Evolutionary conservation across 768 basidiomycete genomes (phyloP).

Genomic region (Leccinellum rugosiceps): DNA sequence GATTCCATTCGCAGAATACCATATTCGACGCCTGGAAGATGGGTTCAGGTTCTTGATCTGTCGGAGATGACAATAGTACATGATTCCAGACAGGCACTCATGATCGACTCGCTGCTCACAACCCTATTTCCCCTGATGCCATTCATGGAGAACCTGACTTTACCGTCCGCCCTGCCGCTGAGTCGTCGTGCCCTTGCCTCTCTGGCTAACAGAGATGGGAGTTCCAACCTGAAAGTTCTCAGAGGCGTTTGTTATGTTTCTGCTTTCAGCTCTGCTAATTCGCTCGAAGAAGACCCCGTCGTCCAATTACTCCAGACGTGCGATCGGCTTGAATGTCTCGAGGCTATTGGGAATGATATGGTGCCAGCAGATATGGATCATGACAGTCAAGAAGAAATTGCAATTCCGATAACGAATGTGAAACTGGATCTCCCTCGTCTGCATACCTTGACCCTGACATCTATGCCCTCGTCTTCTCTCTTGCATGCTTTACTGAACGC

Average conservation of each 20-base stretch:
- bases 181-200: constrained; percentile 58
- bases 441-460: constrained; percentile 57
- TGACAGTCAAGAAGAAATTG: constrained; percentile 14
- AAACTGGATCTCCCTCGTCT: constrained; percentile 53
- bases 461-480: constrained; percentile 64
- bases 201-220: constrained; percentile 51
- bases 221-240: constrained; percentile 46
- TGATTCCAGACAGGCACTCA: constrained; percentile 44
- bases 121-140: constrained; percentile 65
- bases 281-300: constrained; percentile 48
- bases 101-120: constrained; percentile 61
- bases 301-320: constrained; percentile 55
- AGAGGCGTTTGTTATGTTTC: constrained; percentile 53
- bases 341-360: constrained; percentile 57
- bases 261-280: constrained; percentile 25
- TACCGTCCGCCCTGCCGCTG: constrained; percentile 56
- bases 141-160: constrained; percentile 50
- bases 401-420: constrained; percentile 31
- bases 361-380: constrained; percentile 50
- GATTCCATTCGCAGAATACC: constrained; percentile 86
- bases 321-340: constrained; percentile 57
- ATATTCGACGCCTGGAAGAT: constrained; percentile 84
- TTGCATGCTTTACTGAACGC: constrained; percentile 57
- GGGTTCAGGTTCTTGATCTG: constrained; percentile 76
- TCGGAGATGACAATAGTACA: constrained; percentile 46